Conservation (phyloP, 345 rosid genomes). For the Populus tremula region DNA sequence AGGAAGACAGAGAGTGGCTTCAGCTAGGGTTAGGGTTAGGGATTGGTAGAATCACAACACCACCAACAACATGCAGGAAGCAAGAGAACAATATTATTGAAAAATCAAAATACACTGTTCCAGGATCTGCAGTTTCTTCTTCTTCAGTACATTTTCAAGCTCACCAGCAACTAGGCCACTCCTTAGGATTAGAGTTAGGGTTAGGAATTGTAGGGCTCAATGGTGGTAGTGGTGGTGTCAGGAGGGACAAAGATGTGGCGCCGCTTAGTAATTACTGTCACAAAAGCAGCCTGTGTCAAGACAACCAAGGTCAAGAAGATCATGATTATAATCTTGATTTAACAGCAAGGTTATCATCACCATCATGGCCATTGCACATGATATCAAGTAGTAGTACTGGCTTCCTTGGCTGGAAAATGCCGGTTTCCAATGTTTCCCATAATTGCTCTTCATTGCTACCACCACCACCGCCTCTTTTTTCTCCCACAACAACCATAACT, state of each 20-base stretch:
- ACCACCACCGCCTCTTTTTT: slow-evolving; percentile 11
- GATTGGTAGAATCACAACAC: slow-evolving; percentile 9
- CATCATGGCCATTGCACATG: not conserved
- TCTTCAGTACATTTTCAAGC: not conserved
- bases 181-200: slow-evolving; percentile 16
- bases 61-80: not conserved
- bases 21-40: slow-evolving; percentile 32
- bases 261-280: slow-evolving; percentile 8
- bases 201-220: slow-evolving; percentile 2
- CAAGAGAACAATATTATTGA: no score
- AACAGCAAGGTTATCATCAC: slow-evolving; percentile 9
- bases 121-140: not conserved
- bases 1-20: slow-evolving; percentile 29
- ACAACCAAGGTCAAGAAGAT: slow-evolving; percentile 9
- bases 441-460: not conserved
- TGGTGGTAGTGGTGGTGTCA: not conserved
- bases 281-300: not conserved
- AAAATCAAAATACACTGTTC: no score
- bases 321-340: slow-evolving; percentile 8
- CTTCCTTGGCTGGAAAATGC: no score
- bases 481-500: slow-evolving; percentile 7
- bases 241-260: not conserved
- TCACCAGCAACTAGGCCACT: slow-evolving; percentile 11
- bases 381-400: no score
- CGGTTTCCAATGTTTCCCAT: no score